These are phyloP conservation scores for Avicennia marina DNA, from an alignment of 257 asterid genomes.

Conservation along the genomic window DNA sequence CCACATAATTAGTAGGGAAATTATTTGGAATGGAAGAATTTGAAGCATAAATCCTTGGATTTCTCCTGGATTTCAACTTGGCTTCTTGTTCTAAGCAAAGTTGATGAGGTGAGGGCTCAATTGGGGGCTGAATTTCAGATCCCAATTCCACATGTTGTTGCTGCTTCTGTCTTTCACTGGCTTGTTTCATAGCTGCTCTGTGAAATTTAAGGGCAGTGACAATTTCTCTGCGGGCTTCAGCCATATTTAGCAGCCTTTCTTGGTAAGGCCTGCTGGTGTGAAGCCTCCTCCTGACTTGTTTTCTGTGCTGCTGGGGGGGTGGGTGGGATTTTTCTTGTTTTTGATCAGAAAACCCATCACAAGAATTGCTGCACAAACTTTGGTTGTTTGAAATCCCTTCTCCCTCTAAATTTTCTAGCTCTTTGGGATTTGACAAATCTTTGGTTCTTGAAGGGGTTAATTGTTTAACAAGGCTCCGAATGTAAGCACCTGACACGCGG, in stretches of 20 bases:
- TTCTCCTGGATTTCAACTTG: slow-evolving; percentile 53
- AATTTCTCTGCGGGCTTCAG: slow-evolving; percentile 92
- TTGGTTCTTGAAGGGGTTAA: slow-evolving; percentile 77
- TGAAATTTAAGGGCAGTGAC: slow-evolving; percentile 94
- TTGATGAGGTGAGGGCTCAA: slow-evolving; percentile 40
- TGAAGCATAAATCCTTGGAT: slow-evolving; percentile 62
- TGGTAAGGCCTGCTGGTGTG: slow-evolving; percentile 95
- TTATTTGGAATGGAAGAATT: slow-evolving; percentile 27
- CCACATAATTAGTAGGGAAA: slow-evolving; percentile 29
- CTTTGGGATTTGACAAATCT: slow-evolving; percentile 40
- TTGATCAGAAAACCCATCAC: slow-evolving; percentile 33
- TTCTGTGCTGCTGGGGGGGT: slow-evolving; percentile 52
- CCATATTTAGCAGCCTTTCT: slow-evolving; percentile 92
- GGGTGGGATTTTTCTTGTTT: slow-evolving; percentile 28
- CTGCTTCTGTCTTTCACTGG: slow-evolving; percentile 40
- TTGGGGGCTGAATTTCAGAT: slow-evolving; percentile 27
- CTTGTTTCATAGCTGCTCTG: slow-evolving; percentile 85
- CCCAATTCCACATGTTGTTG: slow-evolving; percentile 34
- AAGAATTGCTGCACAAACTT: slow-evolving; percentile 20
- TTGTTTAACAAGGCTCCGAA: slow-evolving; percentile 85
- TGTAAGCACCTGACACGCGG: slow-evolving; percentile 87
- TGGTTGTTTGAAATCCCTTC: slow-evolving; percentile 36
- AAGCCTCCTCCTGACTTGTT: slow-evolving; percentile 84
- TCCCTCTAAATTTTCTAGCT: slow-evolving; percentile 41
- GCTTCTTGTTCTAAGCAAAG: slow-evolving; percentile 42